Base-by-base conservation (phyloP, 2,329 filamentous ascomycete species). In the Lachnellula occidentalis region DNA sequence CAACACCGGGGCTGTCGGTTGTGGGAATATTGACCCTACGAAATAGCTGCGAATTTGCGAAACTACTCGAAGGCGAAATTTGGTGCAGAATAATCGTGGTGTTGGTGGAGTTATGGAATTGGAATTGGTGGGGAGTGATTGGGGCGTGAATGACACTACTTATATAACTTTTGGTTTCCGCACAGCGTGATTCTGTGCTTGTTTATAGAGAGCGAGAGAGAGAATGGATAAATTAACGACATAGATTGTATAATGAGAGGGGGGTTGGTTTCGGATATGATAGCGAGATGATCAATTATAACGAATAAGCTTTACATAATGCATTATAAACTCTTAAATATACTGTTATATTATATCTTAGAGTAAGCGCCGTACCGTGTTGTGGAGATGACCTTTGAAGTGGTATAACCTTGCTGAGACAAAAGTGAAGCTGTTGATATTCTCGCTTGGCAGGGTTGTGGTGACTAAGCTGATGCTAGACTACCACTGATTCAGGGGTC, bases 241-340 rank as follows among this genome's bases (percentile, higher is more conserved):
- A 54, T 64, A 65, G 62, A 65, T 62, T 64, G 63, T 65, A 62
- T 56, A 60, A 55, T 52, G 46, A 46, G 50, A 45, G 50, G 43
- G 51, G 34, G 17, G 34, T 39, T 50, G 37, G 55, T 48, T 49
- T 48, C 21, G 36, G 31, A 24, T 45, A 45, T 34, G 21, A 39
- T 45, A 31, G 27, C 42, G 42, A 14, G 22, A n/a, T n/a, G 24
- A 22, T 41, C n/a, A n/a, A 15, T 52, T 47, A 51, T 45, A 24
- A 34, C 11, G 27, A 27, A 31, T 45, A n/a, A 19, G 24, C 22
- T 52, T 52, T 48, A 39, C 14, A 39, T 43, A 47, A 52, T 52
- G 43, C 42, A 52, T 24, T 52, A 46, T 39, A 22, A 22, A 22
- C 22, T 22, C 5, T 22, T 22, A 22, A 22, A 5, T 3, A 22